Evolutionary conservation across 805 yeast genomes (phyloP), one percentile per base, ranked within the genome.

Genomic region (Wickerhamiella vanderwaltii): DNA sequence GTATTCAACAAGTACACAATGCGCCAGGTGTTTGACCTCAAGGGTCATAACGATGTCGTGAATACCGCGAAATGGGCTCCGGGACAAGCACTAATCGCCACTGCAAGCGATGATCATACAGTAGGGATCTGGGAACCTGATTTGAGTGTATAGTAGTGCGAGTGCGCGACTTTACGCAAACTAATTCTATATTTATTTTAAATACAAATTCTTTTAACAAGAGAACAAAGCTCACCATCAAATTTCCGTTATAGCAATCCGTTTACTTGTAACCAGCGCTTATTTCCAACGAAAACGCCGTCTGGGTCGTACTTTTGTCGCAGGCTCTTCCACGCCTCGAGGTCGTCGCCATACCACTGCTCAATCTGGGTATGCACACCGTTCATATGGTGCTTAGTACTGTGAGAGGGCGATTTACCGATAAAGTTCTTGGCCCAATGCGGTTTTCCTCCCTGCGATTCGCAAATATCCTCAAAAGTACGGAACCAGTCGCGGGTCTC

Each of bases 351-450:
- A 56, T 77, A 83, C 94, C 94, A 83, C 49, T 74, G 74, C 41
- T 68, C 65, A 63, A 84, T 73, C 46, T 73, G 72, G 6, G 71
- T 68, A 24, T 76, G 73, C 56, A 85, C 75, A 1, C 95, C 95
- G 51, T 76, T 68, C 91, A 85, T 82, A 46, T 79, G 77, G 47
- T 78, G 79, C 47, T 73, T 78, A 41, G 64, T 62, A n/a, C 36
- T 41, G 22, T 33, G 40, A 25, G 33, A 33, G 35, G 65, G 57
- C 40, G 68, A 72, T 2, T 55, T 56, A 1, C 94, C 94, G 43
- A 82, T 66, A 59, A 85, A 88, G 61, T 86, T 87, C 67, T 88
- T 88, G 13, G 98, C 98, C 98, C 98, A 88, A 60, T 88, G 98
- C 2, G 98, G 98, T 58, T 77, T 82, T 33, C 98, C 98, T 28